These are phyloP conservation scores for Hibiscus tridactylites DNA, from an alignment of 345 rosid genomes.

Conservation along the genomic window DNA sequence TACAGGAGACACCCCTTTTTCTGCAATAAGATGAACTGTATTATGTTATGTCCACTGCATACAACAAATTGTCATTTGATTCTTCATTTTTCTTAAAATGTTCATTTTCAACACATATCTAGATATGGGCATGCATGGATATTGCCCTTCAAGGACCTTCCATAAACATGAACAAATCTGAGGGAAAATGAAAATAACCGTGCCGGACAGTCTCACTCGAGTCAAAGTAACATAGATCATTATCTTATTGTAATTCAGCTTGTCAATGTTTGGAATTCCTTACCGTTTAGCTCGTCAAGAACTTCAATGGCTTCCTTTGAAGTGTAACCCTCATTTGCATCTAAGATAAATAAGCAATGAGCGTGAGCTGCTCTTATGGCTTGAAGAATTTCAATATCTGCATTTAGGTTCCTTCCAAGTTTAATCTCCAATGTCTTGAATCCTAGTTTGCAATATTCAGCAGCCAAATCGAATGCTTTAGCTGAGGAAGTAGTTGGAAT, in stretches of 20 bases:
- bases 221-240: too few species aligned
- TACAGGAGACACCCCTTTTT: background rate
- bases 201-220: too few species aligned
- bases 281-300: constrained; percentile 11
- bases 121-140: too few species aligned
- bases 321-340: constrained; percentile 13
- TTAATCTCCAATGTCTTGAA: constrained; percentile 6
- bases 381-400: constrained; percentile 12
- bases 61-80: too few species aligned
- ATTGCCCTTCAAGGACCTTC: too few species aligned
- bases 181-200: too few species aligned
- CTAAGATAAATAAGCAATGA: constrained; percentile 10
- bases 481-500: constrained; percentile 1
- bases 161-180: too few species aligned
- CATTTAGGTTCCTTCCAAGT: background rate
- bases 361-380: constrained; percentile 5
- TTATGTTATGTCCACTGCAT: background rate
- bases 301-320: constrained; percentile 8
- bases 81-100: too few species aligned
- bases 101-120: too few species aligned
- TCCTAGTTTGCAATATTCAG: constrained; percentile 9
- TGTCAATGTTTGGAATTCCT: background rate
- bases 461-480: constrained; percentile 12
- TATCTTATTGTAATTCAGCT: background rate
- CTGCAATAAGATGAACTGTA: background rate